Base-by-base conservation (phyloP, 768 basidiomycete genomes). In the Tylopilus sp. region DNA sequence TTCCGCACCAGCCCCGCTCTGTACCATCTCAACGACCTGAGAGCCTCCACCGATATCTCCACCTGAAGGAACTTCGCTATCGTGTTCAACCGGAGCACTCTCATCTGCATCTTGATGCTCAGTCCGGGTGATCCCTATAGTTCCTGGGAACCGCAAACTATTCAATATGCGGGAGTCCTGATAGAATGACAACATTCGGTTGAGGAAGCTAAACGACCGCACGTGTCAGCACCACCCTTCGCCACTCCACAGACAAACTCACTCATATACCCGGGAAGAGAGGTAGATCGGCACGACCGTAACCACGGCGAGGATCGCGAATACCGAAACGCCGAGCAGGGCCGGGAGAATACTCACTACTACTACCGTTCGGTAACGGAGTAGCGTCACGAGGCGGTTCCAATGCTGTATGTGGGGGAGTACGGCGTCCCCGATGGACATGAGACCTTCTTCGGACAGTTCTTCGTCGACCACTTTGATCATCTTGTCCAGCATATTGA, bases 281-380 rank as follows among this genome's bases (percentile, higher is more conserved):
- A 47, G 28, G 33, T 54, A 53, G 22, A 55, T n/a, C 3, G 64
- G 64, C 14, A 47, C 2, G 24, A 49, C 17, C 1, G 55, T 12
- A 4, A 54, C 19, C 13, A 52, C 46, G 4, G 55, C 56, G 6
- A 63, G 54, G 28, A 61, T 10, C 2, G 59, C 62, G 12, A 65
- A 29, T 0, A 42, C 47, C 1, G 64, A 65, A n/a, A 66, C 52
- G 7, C 64, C 64, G 6, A 66, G 41, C 6, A 59, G 4, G 6
- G 41, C 51, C 1, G 43, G 45, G 2, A 51, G 41, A 12, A 60
- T 30, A 3, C 16, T 42, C 16, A 48, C 28, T n/a, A 25, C 45
- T 16, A 14, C 21, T 40, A 28, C 22, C 2, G 31, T 30, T 14
- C 24, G 50, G 22, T 45, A 31, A 19, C 48, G 38, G 14, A 61